These are phyloP conservation scores for Rhododendron williamsianum DNA, from an alignment of 148 eudicot genomes.

Conservation along the genomic window DNA sequence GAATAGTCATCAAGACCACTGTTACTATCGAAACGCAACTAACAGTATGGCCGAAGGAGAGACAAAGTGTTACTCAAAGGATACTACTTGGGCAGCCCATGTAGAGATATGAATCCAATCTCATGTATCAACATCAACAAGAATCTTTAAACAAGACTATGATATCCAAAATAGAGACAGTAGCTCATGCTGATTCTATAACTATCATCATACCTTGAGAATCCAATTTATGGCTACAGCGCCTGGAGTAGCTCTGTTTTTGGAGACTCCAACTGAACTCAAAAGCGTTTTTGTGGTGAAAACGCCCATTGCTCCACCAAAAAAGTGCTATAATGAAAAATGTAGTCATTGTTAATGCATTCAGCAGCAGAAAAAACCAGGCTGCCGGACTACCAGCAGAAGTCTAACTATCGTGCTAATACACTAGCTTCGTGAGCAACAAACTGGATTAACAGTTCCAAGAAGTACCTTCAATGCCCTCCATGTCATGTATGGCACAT, in stretches of 20 bases:
- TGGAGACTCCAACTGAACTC: conserved; percentile 79
- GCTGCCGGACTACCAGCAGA: neutral
- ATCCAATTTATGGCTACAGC: conserved; percentile 99
- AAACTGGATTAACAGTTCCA: neutral
- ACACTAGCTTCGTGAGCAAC: neutral
- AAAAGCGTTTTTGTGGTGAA: conserved; percentile 89
- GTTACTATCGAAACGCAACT: neutral
- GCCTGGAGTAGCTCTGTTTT: conserved; percentile 58
- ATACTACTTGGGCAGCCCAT: neutral
- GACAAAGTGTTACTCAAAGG: neutral
- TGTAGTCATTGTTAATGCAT: neutral
- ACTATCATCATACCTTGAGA: conserved; percentile 59
- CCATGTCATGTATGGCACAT: conserved; percentile 99
- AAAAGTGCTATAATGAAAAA: conserved; percentile 63
- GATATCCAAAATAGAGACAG: neutral
- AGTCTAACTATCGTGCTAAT: neutral
- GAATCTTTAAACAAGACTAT: neutral
- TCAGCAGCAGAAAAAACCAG: conserved; percentile 1
- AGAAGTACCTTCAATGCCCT: conserved; percentile 83
- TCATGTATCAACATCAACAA: neutral
- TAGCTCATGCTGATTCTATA: neutral
- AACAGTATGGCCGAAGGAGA: neutral
- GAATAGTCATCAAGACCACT: neutral
- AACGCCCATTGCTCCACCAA: conserved; percentile 99
- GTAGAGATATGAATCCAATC: neutral